Percentiles rank a stretch among this genome's conserved stretches.
Conservation (phyloP, 495 filamentous ascomycete genomes). For the Chaetomium fimeti region DNA sequence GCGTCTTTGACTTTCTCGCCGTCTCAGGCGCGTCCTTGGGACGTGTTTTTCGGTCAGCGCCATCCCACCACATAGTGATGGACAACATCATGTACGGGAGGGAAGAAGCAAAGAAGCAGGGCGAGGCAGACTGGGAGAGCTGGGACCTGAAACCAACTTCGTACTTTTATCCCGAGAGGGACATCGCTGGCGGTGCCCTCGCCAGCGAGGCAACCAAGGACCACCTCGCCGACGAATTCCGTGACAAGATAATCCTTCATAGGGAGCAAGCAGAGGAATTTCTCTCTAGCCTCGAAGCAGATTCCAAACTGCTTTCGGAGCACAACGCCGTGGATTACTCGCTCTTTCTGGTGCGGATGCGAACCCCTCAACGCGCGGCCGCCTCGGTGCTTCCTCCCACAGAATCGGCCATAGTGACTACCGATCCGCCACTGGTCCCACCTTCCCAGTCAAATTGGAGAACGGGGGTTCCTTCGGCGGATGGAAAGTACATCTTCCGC, state of each 20-base stretch:
- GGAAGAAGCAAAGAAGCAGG: constrained; percentile 39
- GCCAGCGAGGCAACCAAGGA: constrained; percentile 58
- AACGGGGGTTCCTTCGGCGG: constrained; percentile 54
- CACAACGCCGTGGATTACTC: constrained; percentile 69
- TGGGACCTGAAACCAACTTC: constrained; percentile 70
- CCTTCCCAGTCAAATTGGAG: constrained; percentile 51
- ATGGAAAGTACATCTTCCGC: constrained; percentile 63
- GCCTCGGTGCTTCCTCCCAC: constrained; percentile 27
- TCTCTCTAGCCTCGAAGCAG: constrained; percentile 48
- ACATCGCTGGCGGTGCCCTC: constrained; percentile 58
- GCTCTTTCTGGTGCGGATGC: constrained; percentile 61
- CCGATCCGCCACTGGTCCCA: constrained; percentile 33
- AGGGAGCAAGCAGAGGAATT: constrained; percentile 52
- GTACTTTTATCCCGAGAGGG: constrained; percentile 71
- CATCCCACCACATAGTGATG: constrained; percentile 70
- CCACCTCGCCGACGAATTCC: constrained; percentile 61
- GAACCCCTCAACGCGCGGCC: constrained; percentile 24
- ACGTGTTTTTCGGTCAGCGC: constrained; percentile 51
- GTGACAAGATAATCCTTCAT: constrained; percentile 60
- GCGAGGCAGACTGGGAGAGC: constrained; percentile 57
- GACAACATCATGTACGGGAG: constrained; percentile 65
- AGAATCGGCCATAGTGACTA: constrained; percentile 28
- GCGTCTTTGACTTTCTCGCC: constrained; percentile 65
- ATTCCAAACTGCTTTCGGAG: constrained; percentile 59
- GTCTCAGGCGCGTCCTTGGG: constrained; percentile 55